Evolutionary conservation across 2,329 filamentous ascomycete genomes (phyloP).

Genomic region (Endocalyx cinctus): DNA sequence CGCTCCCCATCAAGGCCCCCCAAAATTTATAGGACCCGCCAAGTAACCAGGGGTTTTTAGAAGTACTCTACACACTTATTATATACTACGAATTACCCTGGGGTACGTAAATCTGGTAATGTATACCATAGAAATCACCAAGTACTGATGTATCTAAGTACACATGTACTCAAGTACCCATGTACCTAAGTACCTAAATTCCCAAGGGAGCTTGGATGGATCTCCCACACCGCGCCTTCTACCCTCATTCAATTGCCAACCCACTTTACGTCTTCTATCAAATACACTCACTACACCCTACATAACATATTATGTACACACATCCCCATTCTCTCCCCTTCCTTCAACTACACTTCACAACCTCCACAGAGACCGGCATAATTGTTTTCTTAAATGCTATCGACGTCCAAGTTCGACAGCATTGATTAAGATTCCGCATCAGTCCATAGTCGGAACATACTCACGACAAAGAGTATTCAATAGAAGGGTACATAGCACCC

Average conservation of each 20-base stretch:
- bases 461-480: neutral
- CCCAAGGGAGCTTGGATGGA: neutral
- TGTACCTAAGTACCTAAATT: slow-evolving; percentile 1
- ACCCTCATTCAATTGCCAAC: neutral
- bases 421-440: neutral
- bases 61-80: too few species aligned
- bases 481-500: neutral
- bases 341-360: slow-evolving; percentile 4
- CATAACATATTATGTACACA: neutral
- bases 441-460: neutral
- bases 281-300: neutral
- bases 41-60: too few species aligned
- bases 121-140: slow-evolving; percentile 6
- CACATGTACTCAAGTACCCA: slow-evolving; percentile 12
- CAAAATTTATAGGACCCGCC: too few species aligned
- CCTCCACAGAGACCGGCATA: neutral
- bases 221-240: neutral
- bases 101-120: slow-evolving; percentile 8
- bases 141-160: slow-evolving; percentile 7
- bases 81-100: too few species aligned
- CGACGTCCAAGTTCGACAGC: neutral
- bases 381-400: neutral
- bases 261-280: neutral
- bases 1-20: too few species aligned
- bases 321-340: neutral